phyloP scores from a whole-genome alignment of 768 basidiomycete genomes.

The Coprinopsis sp. region DNA sequence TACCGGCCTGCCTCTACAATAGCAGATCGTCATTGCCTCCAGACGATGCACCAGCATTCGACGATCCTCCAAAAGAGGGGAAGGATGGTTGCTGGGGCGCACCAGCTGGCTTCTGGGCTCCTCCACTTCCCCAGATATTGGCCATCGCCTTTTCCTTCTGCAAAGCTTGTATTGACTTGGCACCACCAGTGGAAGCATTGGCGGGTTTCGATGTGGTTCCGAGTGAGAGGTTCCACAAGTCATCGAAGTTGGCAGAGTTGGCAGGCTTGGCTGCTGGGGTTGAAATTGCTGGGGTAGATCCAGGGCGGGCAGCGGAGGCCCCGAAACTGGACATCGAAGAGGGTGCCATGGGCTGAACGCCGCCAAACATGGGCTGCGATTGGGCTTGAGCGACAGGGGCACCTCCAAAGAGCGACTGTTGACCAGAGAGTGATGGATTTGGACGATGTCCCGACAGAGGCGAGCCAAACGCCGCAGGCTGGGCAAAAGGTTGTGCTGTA shows the following conservation, averaged over 20 bases:
- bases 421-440: slow-evolving; percentile 31
- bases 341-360: slow-evolving; percentile 27
- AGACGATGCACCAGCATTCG: slow-evolving; percentile 18
- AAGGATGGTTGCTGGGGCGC: slow-evolving; percentile 18
- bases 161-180: slow-evolving; percentile 84
- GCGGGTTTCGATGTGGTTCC: slow-evolving; percentile 42
- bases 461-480: slow-evolving; percentile 23
- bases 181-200: slow-evolving; percentile 23
- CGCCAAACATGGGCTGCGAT: slow-evolving; percentile 28
- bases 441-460: slow-evolving; percentile 25
- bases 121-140: slow-evolving; percentile 65
- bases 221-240: slow-evolving; percentile 82
- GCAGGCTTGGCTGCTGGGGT: slow-evolving; percentile 34
- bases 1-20: no score
- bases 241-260: slow-evolving; percentile 65
- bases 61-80: slow-evolving; percentile 24
- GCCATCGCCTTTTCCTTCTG: slow-evolving; percentile 83
- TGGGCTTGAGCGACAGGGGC: slow-evolving; percentile 20
- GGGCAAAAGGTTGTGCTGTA: slow-evolving; percentile 24
- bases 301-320: slow-evolving; percentile 11
- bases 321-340: slow-evolving; percentile 2
- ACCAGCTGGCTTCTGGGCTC: slow-evolving; percentile 18
- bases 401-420: slow-evolving; percentile 25
- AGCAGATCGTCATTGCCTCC: slow-evolving; percentile 25
- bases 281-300: slow-evolving; percentile 20